Base-by-base conservation (phyloP, 2,329 filamentous ascomycete genomes). In the Aspergillus oerlinghausenensis region DNA sequence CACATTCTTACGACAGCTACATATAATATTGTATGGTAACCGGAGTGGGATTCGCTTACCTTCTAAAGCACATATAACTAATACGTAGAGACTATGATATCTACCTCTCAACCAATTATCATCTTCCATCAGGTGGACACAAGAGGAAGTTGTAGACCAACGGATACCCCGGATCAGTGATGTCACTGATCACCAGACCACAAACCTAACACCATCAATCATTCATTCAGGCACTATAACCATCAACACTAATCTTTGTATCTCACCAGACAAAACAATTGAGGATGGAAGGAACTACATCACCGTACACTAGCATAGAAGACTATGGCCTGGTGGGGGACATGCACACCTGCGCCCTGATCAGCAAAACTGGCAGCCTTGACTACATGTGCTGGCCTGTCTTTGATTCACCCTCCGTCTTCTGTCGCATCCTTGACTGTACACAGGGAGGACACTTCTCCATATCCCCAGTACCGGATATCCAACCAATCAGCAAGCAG, bases 321-420 rank as follows among this genome's bases (percentile, higher is more conserved):
- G 84, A 91, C 72, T 91, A 91, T 79, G 88, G 88, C 55, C 82
- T 92, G 72, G 89, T 92, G 64, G 88, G 88, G 25, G 90, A 91
- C 67, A 90, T 92, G 88, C 82, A 86, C 65, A 92, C 88, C 1
- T 89, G 87, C 75, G 88, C 88, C 11, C 76, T 90, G 17, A 81
- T 89, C 21, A 88, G 86, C 61, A 88, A 88, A 67, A 85, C 88
- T 66, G 88, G 88, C 25, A 88, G 87, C 61, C 73, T 92, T 56
- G 88, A 90, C 68, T 90, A 86, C 63, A 88, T 91, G 87, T 91
- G 88, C 72, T 92, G 88, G 88, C 88, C 88, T 2, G 84, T 90
- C 63, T 92, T 92, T 68, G 88, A 92, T 70, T 90, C 88, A 4
- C 88, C 88, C 0, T 86, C 86, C 0, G 75, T 92, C 50, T 92